phyloP scores from a whole-genome alignment of 805 yeast genomes.

The Blastobotrys parvus region DNA sequence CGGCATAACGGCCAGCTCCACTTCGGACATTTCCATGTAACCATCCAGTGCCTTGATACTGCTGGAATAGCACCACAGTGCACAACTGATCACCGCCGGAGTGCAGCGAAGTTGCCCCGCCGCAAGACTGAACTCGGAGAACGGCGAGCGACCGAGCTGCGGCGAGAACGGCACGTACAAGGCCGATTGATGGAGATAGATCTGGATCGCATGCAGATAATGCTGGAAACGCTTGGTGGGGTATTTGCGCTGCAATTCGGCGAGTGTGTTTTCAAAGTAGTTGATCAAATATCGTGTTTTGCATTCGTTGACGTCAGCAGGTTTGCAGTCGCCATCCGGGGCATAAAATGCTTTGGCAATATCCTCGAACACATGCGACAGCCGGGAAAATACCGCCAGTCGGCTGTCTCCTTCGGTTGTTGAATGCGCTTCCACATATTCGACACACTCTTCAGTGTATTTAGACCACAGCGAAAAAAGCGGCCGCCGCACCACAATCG shows the following conservation, averaged over 20 bases:
- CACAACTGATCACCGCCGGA: constrained; percentile 20
- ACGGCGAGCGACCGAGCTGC: constrained; percentile 27
- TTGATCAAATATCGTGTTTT: constrained; percentile 34
- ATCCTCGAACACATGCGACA: constrained; percentile 54
- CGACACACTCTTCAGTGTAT: constrained; percentile 55
- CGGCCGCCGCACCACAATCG: constrained; percentile 57
- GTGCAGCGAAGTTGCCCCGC: constrained; percentile 16
- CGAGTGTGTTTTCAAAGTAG: constrained; percentile 44
- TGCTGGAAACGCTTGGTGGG: constrained; percentile 36
- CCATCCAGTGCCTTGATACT: constrained; percentile 18
- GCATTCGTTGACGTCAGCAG: constrained; percentile 29
- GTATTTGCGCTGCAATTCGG: constrained; percentile 27
- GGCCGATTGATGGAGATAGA: constrained; percentile 35
- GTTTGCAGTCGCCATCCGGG: constrained; percentile 33
- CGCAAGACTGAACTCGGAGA: constrained; percentile 27
- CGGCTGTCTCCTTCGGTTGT: constrained; percentile 29
- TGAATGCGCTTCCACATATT: constrained; percentile 34
- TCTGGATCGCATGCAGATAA: constrained; percentile 42
- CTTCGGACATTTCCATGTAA: constrained; percentile 23
- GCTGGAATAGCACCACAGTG: constrained; percentile 20
- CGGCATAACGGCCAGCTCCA: constrained; percentile 50
- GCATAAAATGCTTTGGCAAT: constrained; percentile 32
- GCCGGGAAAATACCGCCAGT: constrained; percentile 49
- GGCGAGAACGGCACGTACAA: constrained; percentile 20
- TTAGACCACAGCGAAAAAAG: constrained; percentile 39